Evolutionary conservation across 371 early-diverging fungal species (phyloP), one percentile per base, ranked within the genome.

Genomic region (Batrachochytrium dendrobatidis): DNA sequence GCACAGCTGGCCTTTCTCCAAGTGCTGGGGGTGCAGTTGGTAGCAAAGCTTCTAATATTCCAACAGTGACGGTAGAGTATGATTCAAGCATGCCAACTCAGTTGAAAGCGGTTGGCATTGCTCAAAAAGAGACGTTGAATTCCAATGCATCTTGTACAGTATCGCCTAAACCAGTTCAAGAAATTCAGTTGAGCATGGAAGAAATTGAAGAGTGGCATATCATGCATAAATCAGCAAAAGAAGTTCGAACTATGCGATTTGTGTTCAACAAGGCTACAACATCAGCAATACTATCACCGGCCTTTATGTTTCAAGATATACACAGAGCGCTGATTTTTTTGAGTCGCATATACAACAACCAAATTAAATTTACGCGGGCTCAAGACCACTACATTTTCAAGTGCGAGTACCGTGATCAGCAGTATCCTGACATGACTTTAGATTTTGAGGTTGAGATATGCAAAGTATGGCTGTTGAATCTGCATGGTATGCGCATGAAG

Each of bases 361-460:
- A 49, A 0, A 52, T 80, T 18, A 24, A n/a, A 29, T 75, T 74
- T 53, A 34, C 48, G 48, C 55, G 80, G 7, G 53, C 56, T n/a
- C 48, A 55, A 12, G 74, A 73, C 28, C 64, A 50, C 50, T 80
- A 80, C 65, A 29, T 70, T 60, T 63, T 77, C 32, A 26, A 61
- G 12, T 71, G 75, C 39, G 17, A 67, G 29, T 5, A 7, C n/a
- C 24, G 18, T 4, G 44, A 39, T 12, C 64, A 32, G 25, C 51
- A 46, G 17, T 51, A 53, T 46, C 39, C 49, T n/a, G 59, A 58
- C 30, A 60, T 65, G 39, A 62, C 51, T n/a, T 63, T 80, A 2
- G 65, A 62, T 48, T 76, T 81, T 61, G 80, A 81, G 64, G 60
- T 75, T 22, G 82, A 81, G 55, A 64, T 81, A 20, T 77, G 76